These are phyloP conservation scores for Limnomonas spitsbergensis DNA, from an alignment of 139 green algal genomes.

Conservation along the genomic window DNA sequence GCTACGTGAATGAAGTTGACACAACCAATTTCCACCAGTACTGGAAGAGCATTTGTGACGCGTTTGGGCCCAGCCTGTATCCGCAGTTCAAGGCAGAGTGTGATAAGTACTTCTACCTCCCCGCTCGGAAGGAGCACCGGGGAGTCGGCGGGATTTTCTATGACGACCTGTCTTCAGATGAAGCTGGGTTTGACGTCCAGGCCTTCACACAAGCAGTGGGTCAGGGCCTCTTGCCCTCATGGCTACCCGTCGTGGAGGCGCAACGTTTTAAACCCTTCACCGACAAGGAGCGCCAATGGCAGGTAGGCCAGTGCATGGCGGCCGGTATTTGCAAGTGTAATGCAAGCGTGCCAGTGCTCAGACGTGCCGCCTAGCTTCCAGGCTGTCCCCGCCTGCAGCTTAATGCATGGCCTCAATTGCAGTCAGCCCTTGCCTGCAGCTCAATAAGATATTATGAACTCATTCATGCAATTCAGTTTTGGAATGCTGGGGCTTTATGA, in stretches of 20 bases:
- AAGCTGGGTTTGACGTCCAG: conserved; percentile 21
- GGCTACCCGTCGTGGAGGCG: conserved; percentile 66
- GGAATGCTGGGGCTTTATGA: no score
- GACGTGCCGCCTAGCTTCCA: no score
- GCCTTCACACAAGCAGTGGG: conserved; percentile 52
- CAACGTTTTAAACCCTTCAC: conserved; percentile 38
- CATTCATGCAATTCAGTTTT: no score
- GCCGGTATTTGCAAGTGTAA: no score
- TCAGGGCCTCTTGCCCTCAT: conserved; percentile 68
- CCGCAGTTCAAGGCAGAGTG: conserved; percentile 84
- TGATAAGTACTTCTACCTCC: conserved; percentile 97
- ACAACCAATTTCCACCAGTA: conserved; percentile 74
- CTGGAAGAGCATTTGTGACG: conserved; percentile 81
- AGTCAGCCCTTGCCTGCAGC: no score
- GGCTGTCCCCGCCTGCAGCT: background rate
- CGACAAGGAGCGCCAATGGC: conserved; percentile 83
- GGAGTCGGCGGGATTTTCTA: conserved; percentile 96
- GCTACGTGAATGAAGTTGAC: conserved; percentile 81
- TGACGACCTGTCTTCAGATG: conserved; percentile 75
- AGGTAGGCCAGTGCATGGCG: no score
- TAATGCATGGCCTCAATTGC: no score
- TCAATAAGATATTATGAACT: no score
- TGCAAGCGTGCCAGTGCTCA: no score
- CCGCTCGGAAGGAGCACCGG: conserved; percentile 86
- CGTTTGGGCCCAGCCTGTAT: conserved; percentile 73